Evolutionary conservation across 2,329 filamentous ascomycete genomes (phyloP).

Genomic region (Fusarium liriodendri): DNA sequence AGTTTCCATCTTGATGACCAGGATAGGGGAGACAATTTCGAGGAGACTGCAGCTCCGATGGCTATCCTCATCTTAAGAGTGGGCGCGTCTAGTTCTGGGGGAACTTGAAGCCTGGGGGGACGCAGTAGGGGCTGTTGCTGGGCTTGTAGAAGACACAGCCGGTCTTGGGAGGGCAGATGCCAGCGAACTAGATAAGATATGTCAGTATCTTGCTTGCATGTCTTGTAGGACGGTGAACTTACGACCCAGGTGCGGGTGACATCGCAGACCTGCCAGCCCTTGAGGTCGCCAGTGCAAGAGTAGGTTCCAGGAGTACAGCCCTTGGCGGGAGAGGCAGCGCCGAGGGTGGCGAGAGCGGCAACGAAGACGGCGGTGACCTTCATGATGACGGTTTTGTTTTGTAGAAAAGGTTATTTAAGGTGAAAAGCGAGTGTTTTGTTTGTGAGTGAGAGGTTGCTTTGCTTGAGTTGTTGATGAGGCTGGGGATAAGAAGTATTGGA

Average conservation of each 20-base stretch:
- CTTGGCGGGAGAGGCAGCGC: constrained; percentile 7
- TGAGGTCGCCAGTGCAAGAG: constrained; percentile 41
- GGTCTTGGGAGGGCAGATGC: constrained; percentile 51
- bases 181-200: constrained; percentile 41
- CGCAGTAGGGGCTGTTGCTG: constrained; percentile 53
- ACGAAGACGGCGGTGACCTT: constrained; percentile 43
- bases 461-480: background rate
- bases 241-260: constrained; percentile 47
- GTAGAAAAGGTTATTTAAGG: background rate
- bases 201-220: no score
- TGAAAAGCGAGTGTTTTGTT: constrained; percentile 16
- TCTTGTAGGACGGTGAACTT: constrained; percentile 33
- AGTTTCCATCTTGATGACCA: background rate
- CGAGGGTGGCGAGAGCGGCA: constrained; percentile 37
- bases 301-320: constrained; percentile 52
- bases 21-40: constrained; percentile 2
- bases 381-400: constrained; percentile 41
- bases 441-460: constrained; percentile 18
- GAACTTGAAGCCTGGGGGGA: constrained; percentile 48
- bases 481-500: constrained; percentile 23
- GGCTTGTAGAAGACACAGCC: constrained; percentile 50
- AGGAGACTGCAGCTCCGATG: background rate
- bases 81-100: constrained; percentile 30
- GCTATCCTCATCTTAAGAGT: constrained; percentile 10
- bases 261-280: constrained; percentile 51